These are phyloP conservation scores for Pyrrhoderma noxium DNA, from an alignment of 1,284 basidiomycete species.

Conservation along the genomic window DNA sequence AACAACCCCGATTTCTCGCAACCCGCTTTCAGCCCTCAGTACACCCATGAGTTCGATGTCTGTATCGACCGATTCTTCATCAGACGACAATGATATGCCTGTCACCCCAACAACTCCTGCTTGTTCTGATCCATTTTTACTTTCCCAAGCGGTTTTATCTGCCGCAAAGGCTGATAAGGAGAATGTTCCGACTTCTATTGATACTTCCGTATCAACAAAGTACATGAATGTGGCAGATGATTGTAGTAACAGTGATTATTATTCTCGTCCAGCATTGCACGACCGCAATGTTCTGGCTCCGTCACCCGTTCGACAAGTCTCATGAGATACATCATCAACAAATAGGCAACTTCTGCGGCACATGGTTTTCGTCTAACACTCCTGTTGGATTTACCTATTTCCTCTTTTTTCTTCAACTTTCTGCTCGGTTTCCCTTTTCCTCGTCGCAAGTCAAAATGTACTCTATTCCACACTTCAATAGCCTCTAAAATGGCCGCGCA, in stretches of 20 bases:
- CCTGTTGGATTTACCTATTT: constrained; percentile 7
- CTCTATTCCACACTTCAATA: constrained; percentile 17
- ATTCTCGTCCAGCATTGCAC: constrained; percentile 56
- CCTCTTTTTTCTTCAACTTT: constrained; percentile 3
- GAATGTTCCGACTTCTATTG: constrained; percentile 61
- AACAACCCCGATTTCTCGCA: constrained; percentile 54
- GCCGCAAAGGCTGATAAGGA: constrained; percentile 65
- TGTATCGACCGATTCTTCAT: constrained; percentile 60
- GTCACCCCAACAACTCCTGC: constrained; percentile 67
- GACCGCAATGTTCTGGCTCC: constrained; percentile 43
- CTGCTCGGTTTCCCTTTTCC: neutral
- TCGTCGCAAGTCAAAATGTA: constrained; percentile 19
- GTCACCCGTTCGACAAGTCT: constrained; percentile 16
- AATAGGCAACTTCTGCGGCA: neutral
- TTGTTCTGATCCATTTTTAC: constrained; percentile 37
- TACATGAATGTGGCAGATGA: constrained; percentile 62
- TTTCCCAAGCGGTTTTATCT: constrained; percentile 44
- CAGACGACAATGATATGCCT: constrained; percentile 60
- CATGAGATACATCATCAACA: constrained; percentile 23
- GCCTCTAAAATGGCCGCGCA: constrained; percentile 17
- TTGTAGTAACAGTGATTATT: constrained; percentile 69
- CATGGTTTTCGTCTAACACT: constrained; percentile 1
- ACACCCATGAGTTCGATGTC: constrained; percentile 70
- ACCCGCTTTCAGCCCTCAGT: constrained; percentile 44
- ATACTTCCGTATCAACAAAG: constrained; percentile 56